These are phyloP conservation scores for Nigrograna mackinnonii DNA, from an alignment of 2,329 filamentous ascomycete species.

Conservation along the genomic window DNA sequence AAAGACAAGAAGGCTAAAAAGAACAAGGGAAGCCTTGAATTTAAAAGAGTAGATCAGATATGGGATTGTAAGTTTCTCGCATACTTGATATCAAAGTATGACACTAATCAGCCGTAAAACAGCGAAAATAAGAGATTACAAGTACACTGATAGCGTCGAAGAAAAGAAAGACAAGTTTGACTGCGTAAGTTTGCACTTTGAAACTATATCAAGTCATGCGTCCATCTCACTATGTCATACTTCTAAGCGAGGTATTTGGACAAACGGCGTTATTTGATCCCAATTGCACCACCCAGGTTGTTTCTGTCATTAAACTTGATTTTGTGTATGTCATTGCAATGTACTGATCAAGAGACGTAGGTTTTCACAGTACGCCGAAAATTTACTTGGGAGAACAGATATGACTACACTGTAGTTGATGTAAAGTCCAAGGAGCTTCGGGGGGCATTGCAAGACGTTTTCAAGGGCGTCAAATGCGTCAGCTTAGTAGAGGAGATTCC, in stretches of 20 bases:
- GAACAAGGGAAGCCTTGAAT: constrained; percentile 57
- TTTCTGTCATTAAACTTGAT: no score
- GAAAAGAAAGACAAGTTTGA: constrained; percentile 73
- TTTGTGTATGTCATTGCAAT: no score
- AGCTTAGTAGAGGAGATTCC: constrained; percentile 81
- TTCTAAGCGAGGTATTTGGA: no score
- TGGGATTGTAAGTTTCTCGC: constrained; percentile 49
- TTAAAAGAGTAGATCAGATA: constrained; percentile 68
- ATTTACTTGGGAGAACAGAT: constrained; percentile 85
- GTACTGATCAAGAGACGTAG: no score
- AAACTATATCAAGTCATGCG: no score
- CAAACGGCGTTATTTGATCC: no score
- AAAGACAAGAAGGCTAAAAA: constrained; percentile 23
- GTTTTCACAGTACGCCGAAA: constrained; percentile 81
- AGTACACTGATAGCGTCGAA: constrained; percentile 67
- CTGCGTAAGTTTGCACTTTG: background rate
- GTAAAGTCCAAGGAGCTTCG: constrained; percentile 82
- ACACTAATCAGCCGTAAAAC: background rate
- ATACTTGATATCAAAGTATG: background rate
- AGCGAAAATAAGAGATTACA: constrained; percentile 56
- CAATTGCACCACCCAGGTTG: no score
- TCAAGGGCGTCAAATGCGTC: constrained; percentile 77
- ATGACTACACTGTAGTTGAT: constrained; percentile 73
- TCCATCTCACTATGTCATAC: no score
- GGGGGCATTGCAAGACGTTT: constrained; percentile 69